Percentiles rank a stretch among this genome's conserved stretches.
These are phyloP conservation scores for Mucor circinelloides DNA, from an alignment of 371 early-diverging fungal genomes.

Conservation along the genomic window DNA sequence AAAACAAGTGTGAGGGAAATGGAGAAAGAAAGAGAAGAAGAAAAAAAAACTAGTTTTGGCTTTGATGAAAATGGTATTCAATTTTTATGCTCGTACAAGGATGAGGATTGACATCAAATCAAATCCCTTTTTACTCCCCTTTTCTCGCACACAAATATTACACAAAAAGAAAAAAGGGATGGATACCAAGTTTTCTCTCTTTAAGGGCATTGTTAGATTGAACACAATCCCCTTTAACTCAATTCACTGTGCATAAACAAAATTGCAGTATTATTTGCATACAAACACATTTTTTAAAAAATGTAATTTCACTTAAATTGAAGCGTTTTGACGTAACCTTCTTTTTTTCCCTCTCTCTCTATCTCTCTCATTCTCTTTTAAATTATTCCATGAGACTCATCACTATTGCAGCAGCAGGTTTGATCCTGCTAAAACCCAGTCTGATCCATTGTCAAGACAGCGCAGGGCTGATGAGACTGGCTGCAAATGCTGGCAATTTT, in stretches of 20 bases:
- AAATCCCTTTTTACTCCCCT: not conserved
- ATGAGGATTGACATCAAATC: not conserved
- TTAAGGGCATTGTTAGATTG: not conserved
- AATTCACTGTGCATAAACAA: not conserved
- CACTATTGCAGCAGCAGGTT: not conserved
- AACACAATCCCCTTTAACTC: not conserved
- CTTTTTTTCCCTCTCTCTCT: not conserved
- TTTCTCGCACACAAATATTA: not conserved
- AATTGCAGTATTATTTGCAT: not conserved
- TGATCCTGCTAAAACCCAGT: not conserved
- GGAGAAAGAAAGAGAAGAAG: not conserved
- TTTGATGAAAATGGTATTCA: not conserved
- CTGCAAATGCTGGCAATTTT: not conserved
- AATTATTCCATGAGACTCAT: not conserved
- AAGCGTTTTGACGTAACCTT: not conserved
- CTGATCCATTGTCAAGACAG: not conserved
- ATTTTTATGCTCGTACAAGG: constrained; percentile 1
- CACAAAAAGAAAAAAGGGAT: not conserved
- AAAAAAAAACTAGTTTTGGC: not conserved
- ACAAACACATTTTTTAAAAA: not conserved
- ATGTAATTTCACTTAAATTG: not conserved
- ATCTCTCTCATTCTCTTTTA: not conserved
- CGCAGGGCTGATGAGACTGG: not conserved
- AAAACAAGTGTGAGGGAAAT: not conserved
- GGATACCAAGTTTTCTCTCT: not conserved